phyloP scores from a whole-genome alignment of 2,329 filamentous ascomycete species.

The Exophiala oligosperma region DNA sequence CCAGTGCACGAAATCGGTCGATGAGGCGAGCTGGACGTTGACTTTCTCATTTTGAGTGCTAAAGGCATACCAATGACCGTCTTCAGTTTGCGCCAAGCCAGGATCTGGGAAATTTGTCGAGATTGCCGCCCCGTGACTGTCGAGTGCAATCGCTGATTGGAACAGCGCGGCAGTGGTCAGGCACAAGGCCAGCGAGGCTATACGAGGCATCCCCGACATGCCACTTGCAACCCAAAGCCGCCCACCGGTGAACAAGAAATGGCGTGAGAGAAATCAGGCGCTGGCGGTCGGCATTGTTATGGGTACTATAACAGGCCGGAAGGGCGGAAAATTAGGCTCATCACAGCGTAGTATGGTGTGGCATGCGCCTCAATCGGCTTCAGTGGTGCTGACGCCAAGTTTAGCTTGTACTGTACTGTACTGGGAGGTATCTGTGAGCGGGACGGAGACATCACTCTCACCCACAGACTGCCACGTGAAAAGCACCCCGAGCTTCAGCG shows the following conservation, averaged over 20 bases:
- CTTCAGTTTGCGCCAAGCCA: constrained; percentile 48
- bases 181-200: background rate
- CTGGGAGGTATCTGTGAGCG: too few species aligned
- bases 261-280: background rate
- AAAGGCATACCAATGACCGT: constrained; percentile 55
- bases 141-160: background rate
- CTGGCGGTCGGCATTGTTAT: background rate
- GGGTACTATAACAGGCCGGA: background rate
- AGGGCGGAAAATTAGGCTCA: background rate
- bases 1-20: constrained; percentile 47
- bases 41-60: constrained; percentile 50
- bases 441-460: too few species aligned
- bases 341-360: background rate
- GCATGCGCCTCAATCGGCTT: background rate
- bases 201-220: background rate
- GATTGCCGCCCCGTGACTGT: constrained; percentile 26
- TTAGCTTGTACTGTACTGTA: background rate
- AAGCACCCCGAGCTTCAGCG: too few species aligned
- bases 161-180: background rate
- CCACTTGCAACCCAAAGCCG: background rate
- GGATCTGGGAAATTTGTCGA: constrained; percentile 57
- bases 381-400: background rate
- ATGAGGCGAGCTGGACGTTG: constrained; percentile 55
- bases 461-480: too few species aligned
- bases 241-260: background rate